Base-by-base conservation (phyloP, 495 filamentous ascomycete genomes). In the Pyronema domesticum region DNA sequence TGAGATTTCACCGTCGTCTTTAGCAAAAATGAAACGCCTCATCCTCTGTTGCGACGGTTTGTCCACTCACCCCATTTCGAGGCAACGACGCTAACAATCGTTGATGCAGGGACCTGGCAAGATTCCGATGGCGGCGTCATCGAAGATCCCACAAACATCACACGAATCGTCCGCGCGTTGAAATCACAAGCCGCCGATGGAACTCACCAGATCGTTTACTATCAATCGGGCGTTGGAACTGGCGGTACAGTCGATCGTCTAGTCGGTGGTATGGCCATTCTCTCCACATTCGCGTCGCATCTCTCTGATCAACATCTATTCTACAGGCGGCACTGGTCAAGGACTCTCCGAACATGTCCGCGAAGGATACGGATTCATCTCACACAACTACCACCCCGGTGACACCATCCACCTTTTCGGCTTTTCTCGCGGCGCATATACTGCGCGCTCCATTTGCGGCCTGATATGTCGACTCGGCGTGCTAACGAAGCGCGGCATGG, bases 341-440 rank as follows among this genome's bases (percentile, higher is more conserved):
- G 43, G 46, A 11, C 47, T 56, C 36, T 47, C 23, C 33, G 53
- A 80, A 66, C 77, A 82, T 58, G 76, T 86, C 45, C 71, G 79
- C 18, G 78, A 80, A 59, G 76, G 74, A 0, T 86, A 86, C 62
- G 71, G 74, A 6, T 85, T 83, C 59, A 63, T 85, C 13, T 74
- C 74, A 18, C 76, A 77, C 43, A 86, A 86, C 68, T 84, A 78
- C 57, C 67, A 73, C 33, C 73, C 76, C 17, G 76, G 78, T 9
- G 82, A 85, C 60, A 80, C 85, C 57, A 83, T 85, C 43, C 71
- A 84, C 51, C 70, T 86, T 19, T 56, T 84, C 19, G 82, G 82
- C 7, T 86, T 85, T 68, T 84, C 80, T 23, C 73, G 82, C 3
- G 81, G 82, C 7, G 81, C 81, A n/a, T 86, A 80, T 59, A 85